phyloP scores from a whole-genome alignment of 306 rosid species.

The Arachis hypogaea region DNA sequence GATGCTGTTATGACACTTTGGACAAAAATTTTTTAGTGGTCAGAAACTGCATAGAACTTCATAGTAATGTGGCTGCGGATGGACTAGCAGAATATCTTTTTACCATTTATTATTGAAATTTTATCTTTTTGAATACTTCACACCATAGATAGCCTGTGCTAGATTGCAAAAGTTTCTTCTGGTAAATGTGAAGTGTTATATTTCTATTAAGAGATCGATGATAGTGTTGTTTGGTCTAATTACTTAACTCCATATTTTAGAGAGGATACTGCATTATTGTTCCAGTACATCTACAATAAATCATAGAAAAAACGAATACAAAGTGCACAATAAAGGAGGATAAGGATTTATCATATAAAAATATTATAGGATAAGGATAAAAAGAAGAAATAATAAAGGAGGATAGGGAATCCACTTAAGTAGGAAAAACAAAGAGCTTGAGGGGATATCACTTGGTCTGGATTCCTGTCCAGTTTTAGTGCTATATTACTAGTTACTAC shows the following conservation, averaged over 20 bases:
- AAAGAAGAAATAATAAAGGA: not conserved
- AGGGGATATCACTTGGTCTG: conserved; percentile 3
- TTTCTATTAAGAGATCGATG: conserved; percentile 3
- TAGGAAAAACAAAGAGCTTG: not conserved
- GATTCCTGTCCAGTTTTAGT: conserved; percentile 14
- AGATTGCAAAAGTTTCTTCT: not conserved
- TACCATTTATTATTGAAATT: too few species aligned
- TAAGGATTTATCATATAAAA: not conserved
- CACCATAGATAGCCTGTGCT: conserved; percentile 9
- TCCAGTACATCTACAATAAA: conserved; percentile 4
- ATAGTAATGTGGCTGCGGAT: too few species aligned
- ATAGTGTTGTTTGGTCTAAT: conserved; percentile 10
- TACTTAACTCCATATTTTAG: conserved; percentile 3
- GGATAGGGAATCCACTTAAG: not conserved
- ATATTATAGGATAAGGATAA: too few species aligned
- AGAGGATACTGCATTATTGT: not conserved
- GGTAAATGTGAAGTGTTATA: conserved; percentile 25
- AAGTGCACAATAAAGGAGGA: not conserved
- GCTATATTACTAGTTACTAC: not conserved
- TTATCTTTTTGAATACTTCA: not conserved
- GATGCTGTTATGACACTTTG: conserved; percentile 5
- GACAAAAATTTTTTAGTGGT: not conserved
- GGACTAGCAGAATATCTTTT: too few species aligned
- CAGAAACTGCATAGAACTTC: conserved; percentile 1
- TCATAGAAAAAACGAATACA: not conserved